phyloP scores from a whole-genome alignment of 1,284 basidiomycete genomes.

The Boletus hoseneyae region DNA sequence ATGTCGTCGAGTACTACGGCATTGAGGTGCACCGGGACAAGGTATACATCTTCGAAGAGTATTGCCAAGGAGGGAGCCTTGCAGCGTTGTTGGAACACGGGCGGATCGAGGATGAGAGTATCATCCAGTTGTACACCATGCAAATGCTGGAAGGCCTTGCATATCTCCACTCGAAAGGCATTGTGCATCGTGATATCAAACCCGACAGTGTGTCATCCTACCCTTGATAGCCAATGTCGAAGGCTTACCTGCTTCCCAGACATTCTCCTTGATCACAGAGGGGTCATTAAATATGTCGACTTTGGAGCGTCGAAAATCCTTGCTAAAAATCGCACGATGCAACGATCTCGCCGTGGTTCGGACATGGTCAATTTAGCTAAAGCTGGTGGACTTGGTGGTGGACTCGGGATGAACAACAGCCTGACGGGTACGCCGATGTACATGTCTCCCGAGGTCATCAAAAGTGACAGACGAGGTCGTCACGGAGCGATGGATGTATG shows the following conservation, averaged over 20 bases:
- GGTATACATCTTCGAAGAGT: conserved; percentile 99
- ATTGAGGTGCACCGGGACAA: conserved; percentile 99
- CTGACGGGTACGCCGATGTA: conserved; percentile 99
- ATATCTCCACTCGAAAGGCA: conserved; percentile 90
- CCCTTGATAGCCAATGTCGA: conserved; percentile 4
- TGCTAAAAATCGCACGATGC: conserved; percentile 88
- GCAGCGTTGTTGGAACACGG: conserved; percentile 91
- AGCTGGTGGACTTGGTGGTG: conserved; percentile 35
- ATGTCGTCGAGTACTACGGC: conserved; percentile 98
- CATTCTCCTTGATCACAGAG: conserved; percentile 91
- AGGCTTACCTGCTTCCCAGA: conserved; percentile 48
- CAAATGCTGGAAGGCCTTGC: conserved; percentile 95
- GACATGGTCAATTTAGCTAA: conserved; percentile 33
- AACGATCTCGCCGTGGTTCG: conserved; percentile 62
- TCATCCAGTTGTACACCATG: conserved; percentile 94
- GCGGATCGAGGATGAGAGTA: conserved; percentile 94
- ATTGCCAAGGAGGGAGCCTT: conserved; percentile 94
- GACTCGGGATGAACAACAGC: conserved; percentile 63
- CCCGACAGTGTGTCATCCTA: conserved; percentile 83
- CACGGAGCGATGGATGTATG: conserved; percentile 99
- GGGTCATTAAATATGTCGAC: conserved; percentile 97
- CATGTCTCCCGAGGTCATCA: conserved; percentile 99
- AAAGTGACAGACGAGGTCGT: conserved; percentile 81
- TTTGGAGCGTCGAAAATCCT: conserved; percentile 99
- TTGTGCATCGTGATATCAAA: conserved; percentile 98